Percentiles rank a stretch among this genome's conserved stretches.
These are phyloP conservation scores for Paecilomyces niveus DNA, from an alignment of 2,329 filamentous ascomycete genomes.

Conservation along the genomic window DNA sequence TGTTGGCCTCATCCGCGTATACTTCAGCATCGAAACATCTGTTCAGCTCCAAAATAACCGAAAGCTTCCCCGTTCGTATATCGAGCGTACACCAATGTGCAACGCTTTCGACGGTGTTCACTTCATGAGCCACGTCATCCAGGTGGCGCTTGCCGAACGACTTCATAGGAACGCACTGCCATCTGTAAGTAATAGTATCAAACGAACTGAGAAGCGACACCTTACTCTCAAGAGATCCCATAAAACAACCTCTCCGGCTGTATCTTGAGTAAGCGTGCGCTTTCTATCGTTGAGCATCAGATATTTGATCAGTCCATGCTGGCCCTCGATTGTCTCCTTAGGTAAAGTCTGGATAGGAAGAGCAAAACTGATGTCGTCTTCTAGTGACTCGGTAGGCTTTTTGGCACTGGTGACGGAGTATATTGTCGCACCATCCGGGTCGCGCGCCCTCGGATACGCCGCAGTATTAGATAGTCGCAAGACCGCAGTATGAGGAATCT, in stretches of 20 bases:
- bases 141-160: slow-evolving; percentile 93
- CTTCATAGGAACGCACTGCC: slow-evolving; percentile 72
- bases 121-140: slow-evolving; percentile 78
- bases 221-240: slow-evolving; percentile 86
- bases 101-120: slow-evolving; percentile 83
- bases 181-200: not conserved
- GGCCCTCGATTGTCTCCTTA: slow-evolving; percentile 82
- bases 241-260: slow-evolving; percentile 85
- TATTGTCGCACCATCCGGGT: slow-evolving; percentile 50
- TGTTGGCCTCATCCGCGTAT: slow-evolving; percentile 80
- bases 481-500: slow-evolving; percentile 70
- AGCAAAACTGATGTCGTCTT: slow-evolving; percentile 42
- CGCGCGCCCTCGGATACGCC: slow-evolving; percentile 57
- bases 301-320: slow-evolving; percentile 92
- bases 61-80: slow-evolving; percentile 83
- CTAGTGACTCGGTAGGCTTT: slow-evolving; percentile 51
- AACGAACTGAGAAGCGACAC: slow-evolving; percentile 10
- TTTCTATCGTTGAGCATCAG: slow-evolving; percentile 84
- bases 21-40: slow-evolving; percentile 97
- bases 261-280: slow-evolving; percentile 84
- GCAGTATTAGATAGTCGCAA: slow-evolving; percentile 80
- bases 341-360: slow-evolving; percentile 62
- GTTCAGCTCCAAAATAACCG: slow-evolving; percentile 85
- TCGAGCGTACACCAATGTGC: slow-evolving; percentile 96
- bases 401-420: slow-evolving; percentile 44